Conservation (phyloP, 208 protist genomes). For the Trypanosoma melophagium region DNA sequence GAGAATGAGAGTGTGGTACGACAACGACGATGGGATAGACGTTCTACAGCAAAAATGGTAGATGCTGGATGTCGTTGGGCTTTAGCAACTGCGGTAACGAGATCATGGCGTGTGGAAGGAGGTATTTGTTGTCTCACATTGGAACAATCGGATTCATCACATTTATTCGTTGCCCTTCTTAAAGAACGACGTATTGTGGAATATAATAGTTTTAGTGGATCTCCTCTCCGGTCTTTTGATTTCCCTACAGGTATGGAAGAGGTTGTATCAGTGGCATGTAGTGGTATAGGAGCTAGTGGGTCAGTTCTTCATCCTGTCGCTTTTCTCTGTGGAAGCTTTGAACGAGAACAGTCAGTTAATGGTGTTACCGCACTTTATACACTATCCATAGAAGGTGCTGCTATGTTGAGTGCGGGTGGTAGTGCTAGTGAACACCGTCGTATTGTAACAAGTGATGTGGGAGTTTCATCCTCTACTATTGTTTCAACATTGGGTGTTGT, state of each 20-base stretch:
- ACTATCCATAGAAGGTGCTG: background rate
- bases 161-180: slow-evolving; percentile 59
- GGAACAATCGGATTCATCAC: slow-evolving; percentile 32
- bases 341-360: slow-evolving; percentile 22
- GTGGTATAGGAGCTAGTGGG: background rate
- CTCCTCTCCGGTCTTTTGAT: slow-evolving; percentile 38
- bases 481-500: slow-evolving; percentile 40
- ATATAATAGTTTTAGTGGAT: slow-evolving; percentile 73
- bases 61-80: slow-evolving; percentile 3
- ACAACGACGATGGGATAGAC: background rate
- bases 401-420: background rate
- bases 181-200: slow-evolving; percentile 55
- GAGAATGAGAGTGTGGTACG: background rate
- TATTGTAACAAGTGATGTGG: slow-evolving; percentile 27
- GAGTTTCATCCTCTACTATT: slow-evolving; percentile 32
- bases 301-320: background rate
- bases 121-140: slow-evolving; percentile 58
- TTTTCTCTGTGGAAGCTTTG: slow-evolving; percentile 32
- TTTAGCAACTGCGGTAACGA: slow-evolving; percentile 19
- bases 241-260: slow-evolving; percentile 42
- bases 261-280: slow-evolving; percentile 31
- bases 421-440: slow-evolving; percentile 10
- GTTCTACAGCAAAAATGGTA: background rate
- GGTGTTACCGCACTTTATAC: slow-evolving; percentile 30
- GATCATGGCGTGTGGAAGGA: slow-evolving; percentile 47